A percentile compares a stretch with the other conserved stretches of the same genome.
Conservation (phyloP, 2,329 filamentous ascomycete genomes). For the Fusarium nelsonii region DNA sequence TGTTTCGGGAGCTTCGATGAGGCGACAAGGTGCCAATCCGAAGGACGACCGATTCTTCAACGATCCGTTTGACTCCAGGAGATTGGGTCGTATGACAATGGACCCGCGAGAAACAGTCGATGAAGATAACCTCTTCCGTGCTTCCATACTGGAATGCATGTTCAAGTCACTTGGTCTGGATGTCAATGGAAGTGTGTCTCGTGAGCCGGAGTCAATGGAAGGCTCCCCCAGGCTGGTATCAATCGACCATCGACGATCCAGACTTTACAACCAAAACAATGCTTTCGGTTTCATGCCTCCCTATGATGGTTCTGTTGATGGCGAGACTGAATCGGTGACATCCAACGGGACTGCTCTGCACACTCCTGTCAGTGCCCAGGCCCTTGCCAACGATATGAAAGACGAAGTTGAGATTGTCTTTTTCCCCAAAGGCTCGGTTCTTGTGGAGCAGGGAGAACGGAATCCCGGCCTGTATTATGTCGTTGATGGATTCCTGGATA, state of each 20-base stretch:
- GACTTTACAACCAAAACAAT: constrained; percentile 76
- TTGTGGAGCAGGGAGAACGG: constrained; percentile 97
- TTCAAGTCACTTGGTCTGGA: constrained; percentile 92
- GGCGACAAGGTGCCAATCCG: constrained; percentile 58
- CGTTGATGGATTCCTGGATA: constrained; percentile 95
- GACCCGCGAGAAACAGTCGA: constrained; percentile 85
- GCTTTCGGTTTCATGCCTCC: constrained; percentile 93
- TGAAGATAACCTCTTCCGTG: constrained; percentile 88
- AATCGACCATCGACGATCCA: constrained; percentile 84
- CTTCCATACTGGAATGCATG: constrained; percentile 93
- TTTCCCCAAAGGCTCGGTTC: constrained; percentile 92
- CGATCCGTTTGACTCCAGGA: constrained; percentile 68
- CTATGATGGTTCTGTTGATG: constrained; percentile 79
- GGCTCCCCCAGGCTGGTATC: constrained; percentile 87
- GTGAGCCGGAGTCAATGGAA: constrained; percentile 81
- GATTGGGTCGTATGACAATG: constrained; percentile 62
- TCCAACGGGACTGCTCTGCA: constrained; percentile 74
- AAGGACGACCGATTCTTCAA: constrained; percentile 65
- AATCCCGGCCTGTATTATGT: constrained; percentile 98
- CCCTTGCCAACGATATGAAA: constrained; percentile 81
- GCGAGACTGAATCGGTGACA: constrained; percentile 86
- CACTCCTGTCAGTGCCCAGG: constrained; percentile 73
- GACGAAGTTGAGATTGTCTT: constrained; percentile 97
- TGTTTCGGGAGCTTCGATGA: constrained; percentile 41
- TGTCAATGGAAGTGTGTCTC: constrained; percentile 72